Conservation (phyloP, 257 asterid species). For the Solanum sejunctum region DNA sequence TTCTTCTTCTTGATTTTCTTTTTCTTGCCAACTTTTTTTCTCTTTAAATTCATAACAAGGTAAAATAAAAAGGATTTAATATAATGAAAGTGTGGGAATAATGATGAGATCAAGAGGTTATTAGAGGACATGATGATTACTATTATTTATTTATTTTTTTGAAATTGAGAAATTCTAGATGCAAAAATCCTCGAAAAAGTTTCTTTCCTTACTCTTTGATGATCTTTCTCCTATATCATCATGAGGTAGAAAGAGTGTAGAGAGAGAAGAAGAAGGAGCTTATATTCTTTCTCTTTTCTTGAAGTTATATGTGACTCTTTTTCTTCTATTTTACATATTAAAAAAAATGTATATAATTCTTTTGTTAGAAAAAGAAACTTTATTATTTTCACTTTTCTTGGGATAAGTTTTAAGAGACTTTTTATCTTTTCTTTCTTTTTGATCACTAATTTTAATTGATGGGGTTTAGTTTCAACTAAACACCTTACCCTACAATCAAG, state of each 20-base stretch:
- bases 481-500: neutral
- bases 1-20: neutral
- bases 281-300: neutral
- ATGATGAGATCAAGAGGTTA: slow-evolving; percentile 37
- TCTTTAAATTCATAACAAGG: slow-evolving; percentile 9
- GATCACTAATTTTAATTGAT: neutral
- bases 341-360: neutral
- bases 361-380: neutral
- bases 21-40: slow-evolving; percentile 10
- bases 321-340: neutral
- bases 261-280: neutral
- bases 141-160: slow-evolving; percentile 2
- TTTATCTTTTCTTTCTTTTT: neutral
- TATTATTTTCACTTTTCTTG: neutral
- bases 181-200: neutral
- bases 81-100: slow-evolving; percentile 48
- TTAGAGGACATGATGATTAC: slow-evolving; percentile 46
- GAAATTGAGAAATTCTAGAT: neutral
- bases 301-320: neutral
- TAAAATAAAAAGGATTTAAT: slow-evolving; percentile 18
- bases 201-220: neutral
- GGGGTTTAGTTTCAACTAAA: neutral
- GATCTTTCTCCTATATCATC: neutral
- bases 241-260: neutral
- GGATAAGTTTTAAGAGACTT: neutral